Conservation (phyloP, 1,284 basidiomycete genomes). For the Malassezia brasiliensis region DNA sequence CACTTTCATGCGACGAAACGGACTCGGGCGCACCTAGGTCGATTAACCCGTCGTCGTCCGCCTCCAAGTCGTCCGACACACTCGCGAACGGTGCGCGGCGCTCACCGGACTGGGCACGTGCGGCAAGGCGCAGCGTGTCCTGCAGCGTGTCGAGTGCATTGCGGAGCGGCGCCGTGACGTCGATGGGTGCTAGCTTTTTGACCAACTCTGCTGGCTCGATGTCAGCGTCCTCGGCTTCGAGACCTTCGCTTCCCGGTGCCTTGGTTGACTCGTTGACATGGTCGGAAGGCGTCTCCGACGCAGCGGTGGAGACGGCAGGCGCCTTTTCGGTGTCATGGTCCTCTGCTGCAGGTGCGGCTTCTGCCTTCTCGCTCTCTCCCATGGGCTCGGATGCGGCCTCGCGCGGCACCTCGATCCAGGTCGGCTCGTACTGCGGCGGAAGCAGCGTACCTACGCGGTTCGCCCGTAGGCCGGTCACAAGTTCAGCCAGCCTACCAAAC, state of each 20-base stretch:
- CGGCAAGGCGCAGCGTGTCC: conserved; percentile 16
- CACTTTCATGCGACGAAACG: neutral
- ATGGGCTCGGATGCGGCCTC: neutral
- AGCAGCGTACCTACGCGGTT: conserved; percentile 8
- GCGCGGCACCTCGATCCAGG: conserved; percentile 17
- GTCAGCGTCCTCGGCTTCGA: neutral
- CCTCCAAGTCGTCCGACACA: conserved; percentile 22
- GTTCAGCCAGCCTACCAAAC: conserved; percentile 23
- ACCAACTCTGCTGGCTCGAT: neutral
- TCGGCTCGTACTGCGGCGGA: conserved; percentile 7
- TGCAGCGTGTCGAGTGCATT: conserved; percentile 27
- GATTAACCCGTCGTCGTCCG: conserved; percentile 17
- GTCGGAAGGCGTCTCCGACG: neutral
- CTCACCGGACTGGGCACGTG: neutral
- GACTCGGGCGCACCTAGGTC: conserved; percentile 7
- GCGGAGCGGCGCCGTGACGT: conserved; percentile 30
- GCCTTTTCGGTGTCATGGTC: neutral
- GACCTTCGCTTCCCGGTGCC: neutral
- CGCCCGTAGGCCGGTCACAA: conserved; percentile 17
- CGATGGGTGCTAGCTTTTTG: conserved; percentile 28
- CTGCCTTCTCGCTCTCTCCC: neutral
- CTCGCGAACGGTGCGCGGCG: conserved; percentile 4
- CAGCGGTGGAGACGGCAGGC: neutral
- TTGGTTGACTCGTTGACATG: neutral
- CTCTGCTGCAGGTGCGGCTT: neutral